Evolutionary conservation across 2,329 filamentous ascomycete species (phyloP).

Genomic region (Grosmannia huntii): DNA sequence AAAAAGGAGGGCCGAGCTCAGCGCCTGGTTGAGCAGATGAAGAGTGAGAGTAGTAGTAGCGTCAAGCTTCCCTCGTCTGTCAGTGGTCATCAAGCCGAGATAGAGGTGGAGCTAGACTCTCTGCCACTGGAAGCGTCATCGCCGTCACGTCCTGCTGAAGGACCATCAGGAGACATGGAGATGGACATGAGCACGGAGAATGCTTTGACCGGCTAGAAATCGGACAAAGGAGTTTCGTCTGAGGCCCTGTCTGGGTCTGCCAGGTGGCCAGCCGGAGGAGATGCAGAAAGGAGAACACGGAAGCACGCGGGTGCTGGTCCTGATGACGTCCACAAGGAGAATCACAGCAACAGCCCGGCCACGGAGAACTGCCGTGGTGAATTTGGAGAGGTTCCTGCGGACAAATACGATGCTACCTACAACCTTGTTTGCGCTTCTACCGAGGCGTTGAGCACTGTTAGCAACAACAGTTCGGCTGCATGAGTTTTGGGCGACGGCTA

Average conservation of each 20-base stretch:
- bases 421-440: not conserved
- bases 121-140: not conserved
- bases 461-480: not conserved
- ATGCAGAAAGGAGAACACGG: not conserved
- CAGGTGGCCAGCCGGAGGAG: not conserved
- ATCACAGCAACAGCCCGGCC: not conserved
- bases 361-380: not conserved
- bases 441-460: not conserved
- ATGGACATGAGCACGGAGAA: not conserved
- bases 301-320: too few relatives aligned
- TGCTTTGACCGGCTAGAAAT: conserved; percentile 7
- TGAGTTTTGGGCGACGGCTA: not conserved
- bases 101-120: not conserved
- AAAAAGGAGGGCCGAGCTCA: conserved; percentile 45
- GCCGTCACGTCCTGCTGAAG: not conserved
- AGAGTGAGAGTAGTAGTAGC: conserved; percentile 21
- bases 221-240: not conserved
- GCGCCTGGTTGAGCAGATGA: conserved; percentile 38
- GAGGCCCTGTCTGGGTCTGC: not conserved
- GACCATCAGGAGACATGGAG: not conserved
- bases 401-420: not conserved
- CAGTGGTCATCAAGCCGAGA: conserved; percentile 3
- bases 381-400: not conserved
- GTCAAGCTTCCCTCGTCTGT: conserved; percentile 8
- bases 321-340: not conserved